A percentile compares a stretch with the other conserved stretches of the same genome.
These are phyloP conservation scores for Spergularia azorica DNA, from an alignment of 179 eudicot species.

Conservation along the genomic window DNA sequence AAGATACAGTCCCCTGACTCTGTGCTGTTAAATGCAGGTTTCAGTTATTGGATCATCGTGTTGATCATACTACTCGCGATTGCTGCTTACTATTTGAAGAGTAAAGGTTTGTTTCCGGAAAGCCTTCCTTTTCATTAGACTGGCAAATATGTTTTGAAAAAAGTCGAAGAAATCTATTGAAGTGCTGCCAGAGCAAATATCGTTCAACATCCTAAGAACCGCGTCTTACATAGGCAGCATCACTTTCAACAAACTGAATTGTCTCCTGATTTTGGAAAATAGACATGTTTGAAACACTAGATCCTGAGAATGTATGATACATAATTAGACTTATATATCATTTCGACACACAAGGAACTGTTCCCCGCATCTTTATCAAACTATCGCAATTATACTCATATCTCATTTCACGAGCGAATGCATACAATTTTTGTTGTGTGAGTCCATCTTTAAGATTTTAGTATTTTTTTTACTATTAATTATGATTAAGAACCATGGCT, in stretches of 20 bases:
- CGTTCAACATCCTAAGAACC: not conserved
- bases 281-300: not conserved
- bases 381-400: no score
- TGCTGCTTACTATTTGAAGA: slow-evolving; percentile 40
- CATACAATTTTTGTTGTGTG: no score
- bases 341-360: no score
- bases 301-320: not conserved
- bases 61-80: slow-evolving; percentile 48
- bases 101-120: slow-evolving; percentile 25
- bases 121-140: slow-evolving; percentile 7
- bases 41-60: slow-evolving; percentile 48
- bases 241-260: not conserved
- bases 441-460: no score
- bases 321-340: no score
- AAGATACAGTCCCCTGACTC: not conserved
- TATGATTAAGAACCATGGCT: no score
- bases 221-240: not conserved
- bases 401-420: no score
- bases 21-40: slow-evolving; percentile 44
- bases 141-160: not conserved
- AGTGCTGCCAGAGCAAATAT: not conserved
- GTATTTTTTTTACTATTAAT: no score
- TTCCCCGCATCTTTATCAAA: no score
- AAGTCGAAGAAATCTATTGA: not conserved
- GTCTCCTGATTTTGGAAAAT: not conserved